Evolutionary conservation across 345 rosid species (phyloP).

Genomic region (Camelina sativa): DNA sequence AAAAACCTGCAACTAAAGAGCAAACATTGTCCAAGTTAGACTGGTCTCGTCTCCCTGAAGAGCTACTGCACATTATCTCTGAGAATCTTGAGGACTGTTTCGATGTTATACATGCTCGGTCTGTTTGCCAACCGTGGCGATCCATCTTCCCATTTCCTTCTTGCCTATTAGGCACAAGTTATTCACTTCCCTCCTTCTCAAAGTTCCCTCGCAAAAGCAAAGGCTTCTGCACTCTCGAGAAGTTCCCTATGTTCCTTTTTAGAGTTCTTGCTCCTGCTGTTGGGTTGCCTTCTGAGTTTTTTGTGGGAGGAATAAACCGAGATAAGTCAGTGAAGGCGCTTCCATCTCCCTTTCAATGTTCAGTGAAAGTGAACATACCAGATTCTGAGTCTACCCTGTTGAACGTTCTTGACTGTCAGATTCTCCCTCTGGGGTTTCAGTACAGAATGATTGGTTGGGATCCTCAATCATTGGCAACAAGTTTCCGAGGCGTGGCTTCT

Average conservation of each 20-base stretch:
- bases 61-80: background rate
- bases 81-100: background rate
- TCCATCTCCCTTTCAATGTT: background rate
- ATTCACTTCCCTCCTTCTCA: background rate
- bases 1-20: background rate
- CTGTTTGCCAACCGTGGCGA: slow-evolving; percentile 11
- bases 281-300: background rate
- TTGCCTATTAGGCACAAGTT: background rate
- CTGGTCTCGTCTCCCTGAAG: background rate
- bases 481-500: background rate
- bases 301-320: slow-evolving; percentile 4
- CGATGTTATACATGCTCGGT: background rate
- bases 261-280: background rate
- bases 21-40: background rate
- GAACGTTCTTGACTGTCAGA: background rate
- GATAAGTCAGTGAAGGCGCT: background rate
- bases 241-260: background rate
- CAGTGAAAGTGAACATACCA: background rate
- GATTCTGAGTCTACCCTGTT: background rate
- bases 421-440: background rate
- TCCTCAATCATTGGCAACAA: background rate
- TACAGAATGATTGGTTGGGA: background rate
- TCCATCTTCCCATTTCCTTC: background rate
- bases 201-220: background rate
- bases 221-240: slow-evolving; percentile 3